Base-by-base conservation (phyloP, 371 early-diverging fungal genomes). In the Mucor irregularis region DNA sequence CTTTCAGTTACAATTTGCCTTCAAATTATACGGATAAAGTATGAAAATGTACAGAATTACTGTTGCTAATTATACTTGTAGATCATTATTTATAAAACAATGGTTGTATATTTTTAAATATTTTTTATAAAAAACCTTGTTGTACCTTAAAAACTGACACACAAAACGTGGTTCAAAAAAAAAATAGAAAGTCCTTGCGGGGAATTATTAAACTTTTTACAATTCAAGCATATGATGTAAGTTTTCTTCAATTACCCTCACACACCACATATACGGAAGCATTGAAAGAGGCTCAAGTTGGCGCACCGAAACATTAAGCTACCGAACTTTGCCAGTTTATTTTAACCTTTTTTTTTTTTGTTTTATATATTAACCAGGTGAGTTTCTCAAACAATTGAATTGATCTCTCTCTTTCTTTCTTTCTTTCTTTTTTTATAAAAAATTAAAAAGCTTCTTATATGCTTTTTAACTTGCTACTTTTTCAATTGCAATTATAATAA, bases 221-320 rank as follows among this genome's bases (percentile, higher is more conserved):
- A n/a, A n/a, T 49, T 49, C 16, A 45, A 48, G 56, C 56, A 56
- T 56, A 56, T 56, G 56, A 39, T 56, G 56, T 48, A 48, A 16
- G 11, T 46, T 31, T n/a, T n/a, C n/a, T n/a, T n/a, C n/a, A n/a
- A n/a, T n/a, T n/a, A n/a, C n/a, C n/a, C n/a, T n/a, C n/a, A n/a
- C n/a, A n/a, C n/a, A n/a, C n/a, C n/a, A n/a, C n/a, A n/a, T n/a
- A n/a, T n/a, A n/a, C n/a, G n/a, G n/a, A n/a, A n/a, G n/a, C n/a
- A n/a, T n/a, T n/a, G n/a, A n/a, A n/a, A 24, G 24, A 42, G 22
- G 21, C 10, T 16, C 29, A 38, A 38, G 49, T 54, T 64, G 42
- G 44, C 39, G 50, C 53, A 61, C 66, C 66, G 58, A n/a, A n/a
- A 66, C 54, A 57, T 64, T 66, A 61, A 61, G 62, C 66, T 61